Evolutionary conservation across 306 rosid genomes (phyloP), one percentile per base, ranked within the genome.

Genomic region (Neltuma alba): DNA sequence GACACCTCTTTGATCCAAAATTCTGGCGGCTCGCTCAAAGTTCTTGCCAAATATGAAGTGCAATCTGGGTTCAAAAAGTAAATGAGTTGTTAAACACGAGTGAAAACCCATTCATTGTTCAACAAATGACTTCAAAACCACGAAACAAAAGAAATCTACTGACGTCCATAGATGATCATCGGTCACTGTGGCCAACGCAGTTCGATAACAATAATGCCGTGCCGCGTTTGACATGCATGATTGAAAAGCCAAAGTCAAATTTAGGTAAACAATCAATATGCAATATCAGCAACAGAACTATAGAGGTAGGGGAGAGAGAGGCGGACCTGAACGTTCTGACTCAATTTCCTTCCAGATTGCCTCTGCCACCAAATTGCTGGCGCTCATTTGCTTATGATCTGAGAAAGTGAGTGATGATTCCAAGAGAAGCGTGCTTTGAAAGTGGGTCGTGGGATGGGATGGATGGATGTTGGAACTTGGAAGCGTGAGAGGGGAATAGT

Each of bases 41-140:
- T 94, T 94, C 89, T 92, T 94, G 0, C 97, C 99, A 75, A 91
- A 94, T 85, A 94, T 77, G 91, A 94, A 92, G 87, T 85, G 92
- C 76, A 94, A 86, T 57, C 98, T 94, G 89, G 23, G 76, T 31
- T 72, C 40, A 20, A 52, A 52, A 60, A 41, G 9, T 28, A 52
- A 82, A 80, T 37, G 28, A 71, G 30, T 33, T 50, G 37, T 27
- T 58, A 55, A 47, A 76, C 72, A 23, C n/a, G 69, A 10, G 21
- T 12, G 18, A 37, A 21, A 16, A 16, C 9, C 54, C 54, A 47
- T 16, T 18, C 54, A 1, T 47, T 10, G 4, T 37, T n/a, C 21
- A 66, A 37, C 27, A 41, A 62, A 45, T 14, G 58, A 40, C 4
- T 44, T 54, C n/a, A 60, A 42, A 15, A 30, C 16, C 27, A 40